Conservation (phyloP, 306 rosid species). For the Trifolium dubium region DNA sequence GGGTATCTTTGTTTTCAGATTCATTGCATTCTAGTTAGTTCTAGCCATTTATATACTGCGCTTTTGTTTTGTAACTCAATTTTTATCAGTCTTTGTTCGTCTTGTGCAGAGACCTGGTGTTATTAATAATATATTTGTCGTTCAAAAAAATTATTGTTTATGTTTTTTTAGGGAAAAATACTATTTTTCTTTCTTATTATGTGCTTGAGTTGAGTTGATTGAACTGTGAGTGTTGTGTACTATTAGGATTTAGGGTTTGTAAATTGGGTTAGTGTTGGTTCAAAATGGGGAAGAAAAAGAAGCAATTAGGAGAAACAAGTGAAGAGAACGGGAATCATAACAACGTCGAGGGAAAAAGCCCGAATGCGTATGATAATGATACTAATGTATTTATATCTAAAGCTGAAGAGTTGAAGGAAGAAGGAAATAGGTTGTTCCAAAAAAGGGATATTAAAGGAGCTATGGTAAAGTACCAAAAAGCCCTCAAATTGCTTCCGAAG, state of each 20-base stretch:
- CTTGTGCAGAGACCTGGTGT: too few relatives aligned
- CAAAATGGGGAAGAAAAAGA: conserved; percentile 80
- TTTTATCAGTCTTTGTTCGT: too few relatives aligned
- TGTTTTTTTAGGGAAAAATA: not conserved
- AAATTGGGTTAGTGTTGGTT: conserved; percentile 39
- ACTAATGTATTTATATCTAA: conserved; percentile 57
- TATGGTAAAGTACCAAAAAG: conserved; percentile 77
- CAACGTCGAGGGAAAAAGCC: conserved; percentile 50
- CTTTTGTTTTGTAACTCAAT: too few relatives aligned
- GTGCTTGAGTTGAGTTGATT: conserved; percentile 41
- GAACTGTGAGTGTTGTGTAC: conserved; percentile 40
- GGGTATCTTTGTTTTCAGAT: not conserved
- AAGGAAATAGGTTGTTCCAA: conserved; percentile 89
- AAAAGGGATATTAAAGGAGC: conserved; percentile 83
- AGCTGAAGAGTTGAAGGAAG: conserved; percentile 80
- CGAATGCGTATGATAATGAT: conserved; percentile 62
- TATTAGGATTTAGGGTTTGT: conserved; percentile 22
- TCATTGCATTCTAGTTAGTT: too few relatives aligned
- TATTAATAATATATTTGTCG: too few relatives aligned
- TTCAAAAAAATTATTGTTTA: not conserved
- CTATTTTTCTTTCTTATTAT: not conserved
- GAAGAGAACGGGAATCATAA: conserved; percentile 43
- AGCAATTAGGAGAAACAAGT: conserved; percentile 53
- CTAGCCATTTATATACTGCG: too few relatives aligned
- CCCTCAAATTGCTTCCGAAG: conserved; percentile 75